Base-by-base conservation (phyloP, 768 basidiomycete genomes). In the Amanita phalloides region DNA sequence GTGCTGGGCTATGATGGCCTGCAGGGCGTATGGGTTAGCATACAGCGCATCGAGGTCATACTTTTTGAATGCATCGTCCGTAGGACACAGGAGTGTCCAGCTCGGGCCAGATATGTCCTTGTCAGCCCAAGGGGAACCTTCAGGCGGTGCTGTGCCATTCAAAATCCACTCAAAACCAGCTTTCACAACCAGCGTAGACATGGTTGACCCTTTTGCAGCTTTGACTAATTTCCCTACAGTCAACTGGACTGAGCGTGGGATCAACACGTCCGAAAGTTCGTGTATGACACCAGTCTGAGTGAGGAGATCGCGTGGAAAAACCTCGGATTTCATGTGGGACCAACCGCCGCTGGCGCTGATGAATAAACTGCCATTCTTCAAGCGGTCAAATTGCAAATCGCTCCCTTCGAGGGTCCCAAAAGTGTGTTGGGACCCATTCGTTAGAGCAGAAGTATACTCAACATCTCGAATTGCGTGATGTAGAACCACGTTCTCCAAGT, bases 211-310 rank as follows among this genome's bases (percentile, higher is more conserved):
- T 63, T 90, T 87, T 20, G 90, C 90, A 3, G 94, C 95, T 59
- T 81, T 82, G 58, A 93, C 75, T 30, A 99, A 75, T 65, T 97
- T 98, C n/a, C 82, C 89, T 30, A 94, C 71, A 4, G 84, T 92
- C 55, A 99, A 70, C 41, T 91, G 71, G 42, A 98, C 82, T 8
- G 87, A 82, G 17, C 92, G 81, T 30, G 96, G 96, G 51, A 99
- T 79, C 62, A 92, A 71, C 45, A 92, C 70, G 58, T 89, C 86
- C 5, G 87, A 83, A 53, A 98, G 70, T 58, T 90, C 85, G 64
- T 98, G 95, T 39, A 97, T 78, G 32, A 87, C 91, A 21, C 96
- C 96, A 6, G 92, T 96, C 55, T 79, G 70, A 0, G 94, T 96
- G 48, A 99, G 76, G 35, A 79, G 68, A 64, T 98, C 74, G 53